Evolutionary conservation across 495 filamentous ascomycete genomes (phyloP).

Genomic region (Saxophila tyrrhenica): DNA sequence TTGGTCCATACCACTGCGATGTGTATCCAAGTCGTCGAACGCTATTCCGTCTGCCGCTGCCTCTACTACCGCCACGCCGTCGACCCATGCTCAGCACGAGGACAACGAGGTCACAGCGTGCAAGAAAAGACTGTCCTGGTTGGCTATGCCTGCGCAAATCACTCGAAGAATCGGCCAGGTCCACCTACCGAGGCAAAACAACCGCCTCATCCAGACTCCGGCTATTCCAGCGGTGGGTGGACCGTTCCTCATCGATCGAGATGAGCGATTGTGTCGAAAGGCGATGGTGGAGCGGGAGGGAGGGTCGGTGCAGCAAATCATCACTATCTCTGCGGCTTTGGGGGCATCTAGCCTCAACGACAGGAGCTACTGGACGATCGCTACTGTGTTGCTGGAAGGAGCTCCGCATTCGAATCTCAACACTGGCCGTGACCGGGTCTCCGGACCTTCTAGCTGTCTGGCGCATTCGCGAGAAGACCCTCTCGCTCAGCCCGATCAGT

Average conservation of each 20-base stretch:
- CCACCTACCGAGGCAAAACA: slow-evolving; percentile 23
- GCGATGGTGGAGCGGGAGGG: not conserved
- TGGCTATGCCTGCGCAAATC: slow-evolving; percentile 61
- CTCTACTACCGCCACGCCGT: slow-evolving; percentile 70
- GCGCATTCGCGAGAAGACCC: no score
- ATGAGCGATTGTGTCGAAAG: not conserved
- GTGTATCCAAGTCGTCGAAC: slow-evolving; percentile 64
- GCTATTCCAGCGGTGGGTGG: slow-evolving; percentile 37
- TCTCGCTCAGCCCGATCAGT: no score
- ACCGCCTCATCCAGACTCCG: slow-evolving; percentile 36
- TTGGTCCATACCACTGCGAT: slow-evolving; percentile 33
- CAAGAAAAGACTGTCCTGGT: slow-evolving; percentile 68
- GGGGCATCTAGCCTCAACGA: no score
- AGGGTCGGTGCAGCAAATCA: not conserved
- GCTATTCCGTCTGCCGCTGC: slow-evolving; percentile 69
- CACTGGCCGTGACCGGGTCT: no score
- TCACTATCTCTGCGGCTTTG: no score
- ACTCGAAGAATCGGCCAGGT: slow-evolving; percentile 34
- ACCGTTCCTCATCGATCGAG: not conserved
- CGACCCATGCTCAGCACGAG: slow-evolving; percentile 60
- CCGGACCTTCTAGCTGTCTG: no score
- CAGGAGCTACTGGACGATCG: no score
- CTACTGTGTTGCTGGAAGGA: no score
- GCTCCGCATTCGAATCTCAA: no score
- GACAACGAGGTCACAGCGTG: slow-evolving; percentile 57